Evolutionary conservation across 2,329 filamentous ascomycete genomes (phyloP).

Genomic region (Mycosphaerelloides madeirae): DNA sequence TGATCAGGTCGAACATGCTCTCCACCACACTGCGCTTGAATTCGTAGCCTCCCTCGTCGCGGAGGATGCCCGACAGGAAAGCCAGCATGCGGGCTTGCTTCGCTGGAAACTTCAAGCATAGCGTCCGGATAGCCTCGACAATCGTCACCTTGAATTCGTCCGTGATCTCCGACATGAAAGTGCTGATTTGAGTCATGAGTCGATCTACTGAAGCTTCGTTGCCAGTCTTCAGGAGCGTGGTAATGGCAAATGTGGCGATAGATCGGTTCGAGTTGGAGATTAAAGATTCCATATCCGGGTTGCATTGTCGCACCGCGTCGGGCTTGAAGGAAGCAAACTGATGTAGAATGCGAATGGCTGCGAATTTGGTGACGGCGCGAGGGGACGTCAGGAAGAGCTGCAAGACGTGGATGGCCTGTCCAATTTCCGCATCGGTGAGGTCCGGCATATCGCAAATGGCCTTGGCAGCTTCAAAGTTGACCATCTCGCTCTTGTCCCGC

Average conservation of each 20-base stretch:
- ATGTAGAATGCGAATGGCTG: slow-evolving; percentile 91
- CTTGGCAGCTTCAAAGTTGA: slow-evolving; percentile 98
- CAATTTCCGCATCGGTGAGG: slow-evolving; percentile 84
- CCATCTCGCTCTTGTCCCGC: slow-evolving; percentile 98
- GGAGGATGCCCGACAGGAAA: slow-evolving; percentile 93
- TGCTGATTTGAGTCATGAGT: slow-evolving; percentile 96
- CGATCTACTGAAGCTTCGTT: slow-evolving; percentile 96
- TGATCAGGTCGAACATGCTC: slow-evolving; percentile 98
- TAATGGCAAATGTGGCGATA: slow-evolving; percentile 97
- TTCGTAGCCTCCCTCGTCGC: slow-evolving; percentile 95
- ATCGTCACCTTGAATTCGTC: slow-evolving; percentile 99
- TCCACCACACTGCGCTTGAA: slow-evolving; percentile 98
- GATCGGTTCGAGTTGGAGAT: slow-evolving; percentile 97
- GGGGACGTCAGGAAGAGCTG: slow-evolving; percentile 96
- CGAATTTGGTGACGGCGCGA: slow-evolving; percentile 93
- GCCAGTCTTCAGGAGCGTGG: slow-evolving; percentile 93
- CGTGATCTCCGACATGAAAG: slow-evolving; percentile 98
- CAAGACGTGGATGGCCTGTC: slow-evolving; percentile 87
- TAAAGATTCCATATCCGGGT: slow-evolving; percentile 92
- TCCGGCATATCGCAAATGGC: slow-evolving; percentile 94
- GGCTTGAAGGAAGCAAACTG: slow-evolving; percentile 97
- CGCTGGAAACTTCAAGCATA: slow-evolving; percentile 95
- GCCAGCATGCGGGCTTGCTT: slow-evolving; percentile 98
- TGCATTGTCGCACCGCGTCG: slow-evolving; percentile 84
- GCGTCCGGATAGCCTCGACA: slow-evolving; percentile 91